Percentiles rank a stretch among this genome's conserved stretches.
phyloP scores from a whole-genome alignment of 169 alveolate genomes.

The Eimeria maxima region DNA sequence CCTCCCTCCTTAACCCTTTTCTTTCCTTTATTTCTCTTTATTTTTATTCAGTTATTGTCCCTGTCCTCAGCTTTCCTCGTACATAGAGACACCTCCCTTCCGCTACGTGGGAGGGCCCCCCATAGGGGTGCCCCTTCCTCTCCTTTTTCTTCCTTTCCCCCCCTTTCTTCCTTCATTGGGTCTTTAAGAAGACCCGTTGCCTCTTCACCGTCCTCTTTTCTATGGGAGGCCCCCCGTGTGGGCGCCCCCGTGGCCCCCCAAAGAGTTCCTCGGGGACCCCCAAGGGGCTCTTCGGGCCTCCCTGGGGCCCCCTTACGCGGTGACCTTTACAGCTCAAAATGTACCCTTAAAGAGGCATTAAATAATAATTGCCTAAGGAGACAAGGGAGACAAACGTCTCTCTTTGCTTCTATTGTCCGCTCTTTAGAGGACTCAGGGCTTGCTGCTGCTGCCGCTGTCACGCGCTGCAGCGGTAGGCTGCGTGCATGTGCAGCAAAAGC shows the following conservation, averaged over 20 bases:
- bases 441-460: neutral
- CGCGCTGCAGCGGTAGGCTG: neutral
- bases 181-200: neutral
- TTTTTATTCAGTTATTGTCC: neutral
- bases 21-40: neutral
- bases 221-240: neutral
- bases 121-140: constrained; percentile 8
- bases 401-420: neutral
- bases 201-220: neutral
- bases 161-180: neutral
- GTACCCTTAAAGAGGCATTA: neutral
- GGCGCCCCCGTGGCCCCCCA: neutral
- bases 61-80: neutral
- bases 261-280: neutral
- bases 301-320: constrained; percentile 16
- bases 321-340: too few relatives aligned
- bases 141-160: neutral
- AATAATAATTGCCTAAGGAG: neutral
- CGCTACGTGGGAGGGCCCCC: neutral
- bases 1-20: too few relatives aligned
- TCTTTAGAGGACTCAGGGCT: neutral
- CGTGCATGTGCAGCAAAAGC: constrained; percentile 11
- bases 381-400: neutral
- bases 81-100: neutral
- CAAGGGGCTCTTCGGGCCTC: neutral